These are phyloP conservation scores for Yamadazyma endophytica DNA, from an alignment of 805 yeast species.

Conservation along the genomic window DNA sequence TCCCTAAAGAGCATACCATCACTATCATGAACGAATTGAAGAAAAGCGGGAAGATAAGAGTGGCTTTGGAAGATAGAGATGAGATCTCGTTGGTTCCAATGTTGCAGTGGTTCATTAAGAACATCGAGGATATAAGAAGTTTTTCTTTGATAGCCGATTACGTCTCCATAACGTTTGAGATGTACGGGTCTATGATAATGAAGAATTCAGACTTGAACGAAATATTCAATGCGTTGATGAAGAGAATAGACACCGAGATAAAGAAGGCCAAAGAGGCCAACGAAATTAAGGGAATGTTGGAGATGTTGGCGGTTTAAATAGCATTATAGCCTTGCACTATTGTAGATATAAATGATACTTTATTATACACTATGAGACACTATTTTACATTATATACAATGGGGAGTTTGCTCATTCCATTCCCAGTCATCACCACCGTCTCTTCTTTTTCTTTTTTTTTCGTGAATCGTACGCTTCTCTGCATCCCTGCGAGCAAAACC, in stretches of 20 bases:
- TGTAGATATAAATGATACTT: conserved; percentile 1
- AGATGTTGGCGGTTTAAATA: conserved; percentile 57
- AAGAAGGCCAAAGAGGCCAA: conserved; percentile 82
- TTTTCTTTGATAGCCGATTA: conserved; percentile 62
- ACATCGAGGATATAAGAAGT: conserved; percentile 76
- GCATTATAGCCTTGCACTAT: background rate
- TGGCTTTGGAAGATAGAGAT: conserved; percentile 78
- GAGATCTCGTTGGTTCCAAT: conserved; percentile 83
- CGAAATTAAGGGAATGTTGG: conserved; percentile 90
- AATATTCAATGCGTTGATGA: conserved; percentile 55
- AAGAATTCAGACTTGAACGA: conserved; percentile 76
- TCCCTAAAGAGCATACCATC: conserved; percentile 73
- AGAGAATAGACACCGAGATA: conserved; percentile 64
- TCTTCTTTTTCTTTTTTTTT: conserved; percentile 13
- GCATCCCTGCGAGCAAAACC: conserved; percentile 39
- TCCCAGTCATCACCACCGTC: conserved; percentile 5
- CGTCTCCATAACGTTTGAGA: conserved; percentile 61
- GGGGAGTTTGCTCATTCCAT: background rate
- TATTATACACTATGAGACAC: conserved; percentile 6
- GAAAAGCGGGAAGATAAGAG: conserved; percentile 81
- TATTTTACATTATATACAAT: conserved; percentile 5
- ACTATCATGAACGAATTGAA: conserved; percentile 84
- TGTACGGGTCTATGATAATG: conserved; percentile 73
- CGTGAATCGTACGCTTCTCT: conserved; percentile 12
- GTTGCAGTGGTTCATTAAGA: conserved; percentile 74